A percentile compares a stretch with the other conserved stretches of the same genome.
Evolutionary conservation across 1,139 yeast genomes (phyloP).

Genomic region (Sporopachydermia cereana): DNA sequence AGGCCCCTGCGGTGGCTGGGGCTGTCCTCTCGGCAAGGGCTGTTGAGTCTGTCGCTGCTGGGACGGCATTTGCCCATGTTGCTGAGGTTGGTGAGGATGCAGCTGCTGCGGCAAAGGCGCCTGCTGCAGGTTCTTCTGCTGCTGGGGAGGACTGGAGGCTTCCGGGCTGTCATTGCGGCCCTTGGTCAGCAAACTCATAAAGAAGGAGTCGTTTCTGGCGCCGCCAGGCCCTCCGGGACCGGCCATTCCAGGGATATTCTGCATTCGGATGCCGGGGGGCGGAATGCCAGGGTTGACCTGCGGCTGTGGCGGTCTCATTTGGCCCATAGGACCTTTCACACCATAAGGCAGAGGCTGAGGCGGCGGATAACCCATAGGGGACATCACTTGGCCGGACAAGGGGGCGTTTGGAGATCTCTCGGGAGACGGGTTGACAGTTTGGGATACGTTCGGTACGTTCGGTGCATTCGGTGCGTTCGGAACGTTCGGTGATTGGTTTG

Average conservation of each 20-base stretch:
- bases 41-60: background rate
- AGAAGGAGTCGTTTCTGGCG: background rate
- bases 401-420: background rate
- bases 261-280: background rate
- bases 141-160: background rate
- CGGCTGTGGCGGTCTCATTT: background rate
- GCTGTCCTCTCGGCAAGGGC: background rate
- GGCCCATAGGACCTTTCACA: background rate
- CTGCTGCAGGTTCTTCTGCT: background rate
- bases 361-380: background rate
- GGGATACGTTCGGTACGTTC: too few relatives aligned
- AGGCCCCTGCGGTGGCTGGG: background rate
- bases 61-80: background rate
- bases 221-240: background rate
- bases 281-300: background rate
- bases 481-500: background rate
- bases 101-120: background rate
- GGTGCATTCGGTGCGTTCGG: too few relatives aligned
- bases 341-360: background rate
- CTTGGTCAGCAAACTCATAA: slow-evolving; percentile 2
- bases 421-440: too few relatives aligned
- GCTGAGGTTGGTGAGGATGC: slow-evolving; percentile 3
- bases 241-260: background rate
- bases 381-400: too few relatives aligned
- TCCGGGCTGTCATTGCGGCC: background rate